Evolutionary conservation across 1,139 yeast genomes (phyloP).

Genomic region (Kluyveromyces sp.): DNA sequence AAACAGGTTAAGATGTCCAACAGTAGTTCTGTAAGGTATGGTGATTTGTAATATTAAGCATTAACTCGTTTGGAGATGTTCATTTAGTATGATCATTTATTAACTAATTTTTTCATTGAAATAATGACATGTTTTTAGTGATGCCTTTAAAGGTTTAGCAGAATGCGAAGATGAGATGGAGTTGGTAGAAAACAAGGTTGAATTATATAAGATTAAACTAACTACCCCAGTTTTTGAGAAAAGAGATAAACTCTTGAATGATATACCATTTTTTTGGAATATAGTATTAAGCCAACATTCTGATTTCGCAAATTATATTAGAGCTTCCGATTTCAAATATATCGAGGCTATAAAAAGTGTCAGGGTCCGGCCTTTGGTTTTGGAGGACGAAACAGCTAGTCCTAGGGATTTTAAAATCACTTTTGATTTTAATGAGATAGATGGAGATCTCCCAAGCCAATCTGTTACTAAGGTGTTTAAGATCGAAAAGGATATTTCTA

Average conservation of each 20-base stretch:
- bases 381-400: conserved; percentile 8
- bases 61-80: too few relatives aligned
- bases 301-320: conserved; percentile 63
- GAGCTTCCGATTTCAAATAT: conserved; percentile 60
- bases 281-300: conserved; percentile 68
- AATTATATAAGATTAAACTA: conserved; percentile 38
- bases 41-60: too few relatives aligned
- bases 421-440: conserved; percentile 38
- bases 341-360: conserved; percentile 54
- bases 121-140: not conserved
- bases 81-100: too few relatives aligned
- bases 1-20: too few relatives aligned
- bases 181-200: conserved; percentile 49
- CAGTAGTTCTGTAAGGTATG: too few relatives aligned
- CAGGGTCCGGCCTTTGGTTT: conserved; percentile 39
- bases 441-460: conserved; percentile 42
- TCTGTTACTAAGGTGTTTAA: conserved; percentile 46
- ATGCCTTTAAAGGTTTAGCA: conserved; percentile 38
- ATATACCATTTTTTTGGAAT: conserved; percentile 68
- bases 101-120: too few relatives aligned
- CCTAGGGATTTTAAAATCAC: conserved; percentile 50
- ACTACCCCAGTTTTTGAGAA: conserved; percentile 44
- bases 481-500: conserved; percentile 33
- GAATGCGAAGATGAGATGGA: conserved; percentile 50
- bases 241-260: conserved; percentile 39